Base-by-base conservation (phyloP, 768 basidiomycete genomes). In the Clitopilus passeckerianus region DNA sequence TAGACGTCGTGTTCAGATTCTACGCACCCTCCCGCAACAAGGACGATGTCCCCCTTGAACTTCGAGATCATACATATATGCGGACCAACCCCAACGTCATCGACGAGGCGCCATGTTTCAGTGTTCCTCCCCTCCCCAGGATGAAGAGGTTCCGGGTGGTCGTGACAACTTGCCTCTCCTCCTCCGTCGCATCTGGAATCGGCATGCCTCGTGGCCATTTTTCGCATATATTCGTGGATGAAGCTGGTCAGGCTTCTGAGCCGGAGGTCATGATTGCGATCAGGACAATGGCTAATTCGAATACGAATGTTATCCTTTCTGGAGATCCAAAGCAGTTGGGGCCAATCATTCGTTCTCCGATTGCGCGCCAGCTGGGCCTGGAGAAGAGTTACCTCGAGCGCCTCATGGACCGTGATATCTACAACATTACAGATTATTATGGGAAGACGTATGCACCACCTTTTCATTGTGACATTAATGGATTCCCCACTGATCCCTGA, bases 241-340 rank as follows among this genome's bases (percentile, higher is more conserved):
- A 90, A 66, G 87, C 87, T 0, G 87, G 86, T 0, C 87, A 90
- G 64, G 86, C 86, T 1, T 85, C 83, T 0, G 88, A 90, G 67
- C 85, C 87, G 0, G 87, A 89, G 66, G 76, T 77, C 0, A 84
- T 87, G 70, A 76, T 87, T 15, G 72, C 82, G 0, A 80, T 89
- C 71, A 85, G 85, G 71, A 83, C 81, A 0, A 75, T 87, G 69
- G 81, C 84, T 0, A 75, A 80, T 57, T 67, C 67, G 4, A 57
- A 64, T 0, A 90, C 87, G 0, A 86, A 83, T 53, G 69, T 90
- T 23, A 68, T 90, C 2, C 73, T 91, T 0, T 82, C 86, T 1
- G 88, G 89, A 0, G 89, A 91, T 64, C 87, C 83, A 0, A 86
- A 85, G 69, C 89, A 90, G 64, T 75, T 90, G 8, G 86, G 89